Percentiles rank a stretch among this genome's conserved stretches.
These are phyloP conservation scores for Pilatotrama ljubarskyi DNA, from an alignment of 768 basidiomycete species.

Conservation along the genomic window DNA sequence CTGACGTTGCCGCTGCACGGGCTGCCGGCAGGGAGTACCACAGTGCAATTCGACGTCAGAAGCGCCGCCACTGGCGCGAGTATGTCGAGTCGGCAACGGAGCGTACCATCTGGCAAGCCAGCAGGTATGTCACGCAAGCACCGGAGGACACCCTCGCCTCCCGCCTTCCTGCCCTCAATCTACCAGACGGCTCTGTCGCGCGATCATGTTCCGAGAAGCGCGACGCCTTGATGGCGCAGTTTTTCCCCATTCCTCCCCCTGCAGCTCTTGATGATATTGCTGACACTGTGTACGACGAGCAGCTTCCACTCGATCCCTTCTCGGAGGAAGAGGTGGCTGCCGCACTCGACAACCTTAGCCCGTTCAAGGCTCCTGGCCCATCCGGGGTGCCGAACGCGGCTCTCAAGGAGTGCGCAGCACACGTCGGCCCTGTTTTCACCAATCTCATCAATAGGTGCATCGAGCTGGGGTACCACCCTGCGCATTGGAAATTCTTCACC, in stretches of 20 bases:
- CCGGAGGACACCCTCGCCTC: neutral
- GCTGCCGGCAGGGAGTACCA: neutral
- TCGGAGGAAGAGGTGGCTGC: neutral
- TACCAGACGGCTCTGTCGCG: neutral
- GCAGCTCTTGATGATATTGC: neutral
- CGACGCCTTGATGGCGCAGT: neutral
- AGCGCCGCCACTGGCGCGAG: neutral
- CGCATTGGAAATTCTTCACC: conserved; percentile 26
- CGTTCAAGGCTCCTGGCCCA: conserved; percentile 35
- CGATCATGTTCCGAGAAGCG: neutral
- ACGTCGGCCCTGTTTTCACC: conserved; percentile 10
- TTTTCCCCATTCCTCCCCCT: neutral
- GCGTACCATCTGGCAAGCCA: neutral
- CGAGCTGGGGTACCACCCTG: conserved; percentile 12
- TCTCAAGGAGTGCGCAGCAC: conserved; percentile 27
- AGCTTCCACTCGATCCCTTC: neutral
- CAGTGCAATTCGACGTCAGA: neutral
- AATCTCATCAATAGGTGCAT: neutral
- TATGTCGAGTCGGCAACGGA: neutral
- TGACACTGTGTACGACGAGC: neutral
- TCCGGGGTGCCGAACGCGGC: conserved; percentile 34
- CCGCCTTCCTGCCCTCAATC: neutral
- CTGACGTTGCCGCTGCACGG: neutral
- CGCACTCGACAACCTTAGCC: neutral
- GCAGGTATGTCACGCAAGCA: neutral